phyloP scores from a whole-genome alignment of 495 filamentous ascomycete genomes.

The Podospora appendiculata region DNA sequence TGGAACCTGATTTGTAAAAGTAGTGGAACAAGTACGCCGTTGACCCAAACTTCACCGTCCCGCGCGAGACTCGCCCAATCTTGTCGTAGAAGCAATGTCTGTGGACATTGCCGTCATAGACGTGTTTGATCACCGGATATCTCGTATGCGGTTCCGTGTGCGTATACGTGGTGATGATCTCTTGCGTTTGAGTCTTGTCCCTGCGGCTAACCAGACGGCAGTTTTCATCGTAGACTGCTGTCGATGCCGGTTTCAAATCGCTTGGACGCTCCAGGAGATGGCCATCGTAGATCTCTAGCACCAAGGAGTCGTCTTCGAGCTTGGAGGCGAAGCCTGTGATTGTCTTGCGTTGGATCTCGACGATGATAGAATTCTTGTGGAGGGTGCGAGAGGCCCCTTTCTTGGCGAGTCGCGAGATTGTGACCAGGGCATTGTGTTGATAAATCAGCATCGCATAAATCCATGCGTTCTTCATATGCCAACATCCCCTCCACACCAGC shows the following conservation, averaged over 20 bases:
- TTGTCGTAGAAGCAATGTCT: slow-evolving; percentile 14
- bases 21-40: slow-evolving; percentile 13
- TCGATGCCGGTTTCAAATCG: not conserved
- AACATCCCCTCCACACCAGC: slow-evolving; percentile 8
- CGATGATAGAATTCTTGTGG: slow-evolving; percentile 7
- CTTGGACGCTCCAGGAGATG: not conserved
- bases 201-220: slow-evolving; percentile 7
- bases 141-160: slow-evolving; percentile 7
- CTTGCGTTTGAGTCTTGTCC: not conserved
- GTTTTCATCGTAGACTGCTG: slow-evolving; percentile 12
- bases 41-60: slow-evolving; percentile 6
- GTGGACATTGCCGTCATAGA: not conserved
- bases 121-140: slow-evolving; percentile 5
- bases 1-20: slow-evolving; percentile 12
- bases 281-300: slow-evolving; percentile 9
- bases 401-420: slow-evolving; percentile 13
- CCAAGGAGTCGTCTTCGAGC: slow-evolving; percentile 1
- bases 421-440: slow-evolving; percentile 11
- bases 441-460: slow-evolving; percentile 15
- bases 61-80: slow-evolving; percentile 8
- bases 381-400: slow-evolving; percentile 12
- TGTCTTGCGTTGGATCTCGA: slow-evolving; percentile 7
- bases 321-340: slow-evolving; percentile 13
- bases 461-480: slow-evolving; percentile 11
- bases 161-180: slow-evolving; percentile 4